Evolutionary conservation across 2,329 filamentous ascomycete genomes (phyloP), one percentile per base, ranked within the genome.

Genomic region (Plenodomus lindquistii): DNA sequence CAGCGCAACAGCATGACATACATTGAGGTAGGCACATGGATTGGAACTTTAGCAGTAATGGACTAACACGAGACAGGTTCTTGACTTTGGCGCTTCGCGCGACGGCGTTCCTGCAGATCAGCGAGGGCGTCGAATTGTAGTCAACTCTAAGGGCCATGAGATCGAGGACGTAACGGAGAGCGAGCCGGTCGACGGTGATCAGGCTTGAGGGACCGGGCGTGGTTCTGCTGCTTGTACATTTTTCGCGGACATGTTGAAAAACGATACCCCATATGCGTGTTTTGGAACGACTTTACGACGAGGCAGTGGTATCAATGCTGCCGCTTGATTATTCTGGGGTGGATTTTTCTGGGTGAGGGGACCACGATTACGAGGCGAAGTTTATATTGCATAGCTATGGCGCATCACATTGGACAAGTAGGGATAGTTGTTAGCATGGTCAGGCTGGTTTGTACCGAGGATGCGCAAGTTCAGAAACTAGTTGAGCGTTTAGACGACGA

Each of bases 21-120:
- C 72, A 91, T 99, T 49, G 94, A 99, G 84, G 94, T 77, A 57
- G 46, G 50, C 27, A 31, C 27, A 31, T n/a, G n/a, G n/a, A 13
- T 31, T 4, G 27, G 9, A 31, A 31, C 16, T 6, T n/a, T 29
- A 13, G 9, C 37, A 24, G 20, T 35, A 31, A 37, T 44, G 9
- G 22, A 20, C 40, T 41, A 50, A 44, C 72, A 77, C 69, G 37
- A 36, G 13, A 45, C 52, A 97, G 94, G 93, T 99, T 58, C 87
- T 99, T 51, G 94, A 99, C 75, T 99, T 97, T 74, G 94, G 94
- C 50, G 94, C 94, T 56, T 86, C 89, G 40, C 87, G 94, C 59
- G 94, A 99, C 66, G 93, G 93, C 44, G 83, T 91, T 51, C 84
- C 89, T 2, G 81, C 84, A 15, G 85, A 88, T 55, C 84, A 92